Evolutionary conservation across 225 moss, liverwort and hornwort genomes (phyloP), one percentile per base, ranked within the genome.

Genomic region (Bryoerythrophyllum caledonicum): DNA sequence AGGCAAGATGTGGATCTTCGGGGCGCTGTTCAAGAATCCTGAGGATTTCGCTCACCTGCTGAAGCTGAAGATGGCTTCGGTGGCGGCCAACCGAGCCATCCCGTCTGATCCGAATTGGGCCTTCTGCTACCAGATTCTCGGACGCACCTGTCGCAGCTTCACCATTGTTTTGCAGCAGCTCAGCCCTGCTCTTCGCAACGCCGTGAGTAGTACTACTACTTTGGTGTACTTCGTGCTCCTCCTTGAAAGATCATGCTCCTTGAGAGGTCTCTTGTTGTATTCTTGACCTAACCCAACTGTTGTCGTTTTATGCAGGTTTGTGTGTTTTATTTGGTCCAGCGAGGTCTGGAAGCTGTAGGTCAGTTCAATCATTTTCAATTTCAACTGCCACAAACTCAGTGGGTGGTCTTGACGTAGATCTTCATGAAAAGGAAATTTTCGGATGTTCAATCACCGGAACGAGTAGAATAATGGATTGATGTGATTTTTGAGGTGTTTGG

Each of bases 321-420:
- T 35, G 78, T 82, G n/a, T 85, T 81, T 72, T 85, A 82, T 63
- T 61, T 85, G 71, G 72, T 85, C 23, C 35, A 81, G 68, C 81
- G 75, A 82, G 78, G 81, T 23, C 72, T 82, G 30, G 71, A 75
- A 67, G 78, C 85, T 55, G 20, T 81, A 1, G 81, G 84, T 84
- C 71, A 81, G 81, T 56, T 52, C n/a, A n/a, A 14, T 51, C 0
- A 4, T 15, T 67, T 72, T 46, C 48, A 44, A 44, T 25, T 28
- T n/a, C 8, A 26, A 40, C 28, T 71, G 44, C 10, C 38, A 57
- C 13, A 26, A 73, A 63, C n/a, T 52, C 25, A 20, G 37, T 44
- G 16, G 52, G 19, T 24, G 32, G 4, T 11, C 25, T 37, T 1
- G 62, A 61, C 25, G 37, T 53, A 63, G 25, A 25, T 10, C 25